Evolutionary conservation across 257 asterid species (phyloP), one percentile per base, ranked within the genome.

Genomic region (Ajuga chamaepitys): DNA sequence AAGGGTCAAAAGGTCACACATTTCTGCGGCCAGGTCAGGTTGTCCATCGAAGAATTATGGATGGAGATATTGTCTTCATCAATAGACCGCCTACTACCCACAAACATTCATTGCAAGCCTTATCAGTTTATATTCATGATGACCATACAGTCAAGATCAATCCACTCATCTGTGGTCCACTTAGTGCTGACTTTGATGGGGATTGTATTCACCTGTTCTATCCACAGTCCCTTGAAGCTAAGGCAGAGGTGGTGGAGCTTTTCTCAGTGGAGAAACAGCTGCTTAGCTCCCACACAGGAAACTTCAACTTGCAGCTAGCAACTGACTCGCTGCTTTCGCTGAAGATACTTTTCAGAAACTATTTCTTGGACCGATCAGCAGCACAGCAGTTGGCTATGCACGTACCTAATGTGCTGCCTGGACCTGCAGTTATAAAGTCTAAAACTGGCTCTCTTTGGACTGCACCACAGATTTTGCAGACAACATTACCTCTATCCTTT

Each of bases 1-100:
- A 94, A 78, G 99, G 99, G 32, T 90, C 99, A 1, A 94, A 88
- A 58, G 96, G 95, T 48, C 99, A 94, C 67, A 94, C 99, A 2
- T 88, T 75, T 83, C 70, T 94, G 58, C 83, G 89, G 74, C 96
- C 87, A 2, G 97, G 99, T 44, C 99, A 94, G 68, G 84, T 94
- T 50, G 95, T 94, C 37, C 97, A 88, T 46, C 75, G 99, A 18
- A 84, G 95, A 48, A 90, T 94, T 47, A 85, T 94, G 97, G 96
- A 94, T 68, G 97, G 99, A 34, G 99, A 94, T 74, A 83, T 78
- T 20, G 97, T 90, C 47, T 94, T 94, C 74, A 86, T 90, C 59
- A 90, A 94, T 52, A 79, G 99, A 70, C 99, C 99, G 62, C 97
- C 99, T 3, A 94, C 99, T 4, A 94, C 99, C 1, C 99, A 94